Evolutionary conservation across 1,284 basidiomycete genomes (phyloP).

Genomic region (Cystobasidium sp.): DNA sequence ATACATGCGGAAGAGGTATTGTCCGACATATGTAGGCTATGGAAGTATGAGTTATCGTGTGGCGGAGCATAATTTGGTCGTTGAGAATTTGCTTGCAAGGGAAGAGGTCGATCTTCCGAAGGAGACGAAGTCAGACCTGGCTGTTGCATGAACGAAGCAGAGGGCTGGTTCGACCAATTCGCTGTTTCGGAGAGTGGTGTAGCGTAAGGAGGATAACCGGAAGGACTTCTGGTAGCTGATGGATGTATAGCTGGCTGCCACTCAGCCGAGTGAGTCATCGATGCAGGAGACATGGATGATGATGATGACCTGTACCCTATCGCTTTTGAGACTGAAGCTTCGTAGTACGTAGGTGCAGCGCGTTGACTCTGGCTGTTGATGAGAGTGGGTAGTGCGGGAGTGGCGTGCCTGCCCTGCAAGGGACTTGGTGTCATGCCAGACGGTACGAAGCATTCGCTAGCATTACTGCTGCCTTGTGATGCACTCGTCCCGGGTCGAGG

Average conservation of each 20-base stretch:
- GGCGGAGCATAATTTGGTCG: too few relatives aligned
- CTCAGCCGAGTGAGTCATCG: background rate
- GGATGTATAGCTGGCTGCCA: background rate
- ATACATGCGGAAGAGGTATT: background rate
- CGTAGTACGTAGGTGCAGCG: background rate
- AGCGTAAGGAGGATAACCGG: background rate
- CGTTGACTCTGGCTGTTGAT: background rate
- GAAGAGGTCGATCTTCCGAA: too few relatives aligned
- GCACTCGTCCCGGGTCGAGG: background rate
- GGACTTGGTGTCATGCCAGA: background rate
- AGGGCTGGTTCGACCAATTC: background rate
- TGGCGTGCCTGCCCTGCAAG: background rate
- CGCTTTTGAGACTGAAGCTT: background rate
- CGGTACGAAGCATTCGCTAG: background rate
- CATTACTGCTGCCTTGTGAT: background rate
- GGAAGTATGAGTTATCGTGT: background rate
- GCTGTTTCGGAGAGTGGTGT: too few relatives aligned
- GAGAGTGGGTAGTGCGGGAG: background rate
- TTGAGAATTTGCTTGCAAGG: too few relatives aligned
- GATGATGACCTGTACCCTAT: background rate
- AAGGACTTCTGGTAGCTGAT: background rate
- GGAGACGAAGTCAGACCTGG: too few relatives aligned
- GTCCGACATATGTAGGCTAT: background rate
- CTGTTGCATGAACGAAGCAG: background rate
- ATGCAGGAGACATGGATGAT: background rate